Percentiles rank a stretch among this genome's conserved stretches.
Conservation (phyloP, 202 grass and related monocot species). For the Musa balbisiana region DNA sequence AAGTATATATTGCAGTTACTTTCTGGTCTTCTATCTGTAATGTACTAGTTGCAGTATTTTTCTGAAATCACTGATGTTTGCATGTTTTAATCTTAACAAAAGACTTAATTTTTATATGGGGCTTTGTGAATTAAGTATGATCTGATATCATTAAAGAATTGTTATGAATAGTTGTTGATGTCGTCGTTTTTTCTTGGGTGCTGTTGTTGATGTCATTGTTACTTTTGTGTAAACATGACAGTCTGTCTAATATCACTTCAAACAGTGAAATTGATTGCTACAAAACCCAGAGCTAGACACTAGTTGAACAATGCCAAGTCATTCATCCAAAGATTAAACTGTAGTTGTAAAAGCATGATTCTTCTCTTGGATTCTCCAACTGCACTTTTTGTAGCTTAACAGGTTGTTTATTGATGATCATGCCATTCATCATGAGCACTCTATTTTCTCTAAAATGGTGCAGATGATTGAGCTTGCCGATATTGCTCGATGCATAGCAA, state of each 20-base stretch:
- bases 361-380: background rate
- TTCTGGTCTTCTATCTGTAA: too few relatives aligned
- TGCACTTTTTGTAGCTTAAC: background rate
- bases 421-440: background rate
- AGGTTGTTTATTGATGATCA: background rate
- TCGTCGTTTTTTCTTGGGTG: too few relatives aligned
- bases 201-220: background rate
- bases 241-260: background rate
- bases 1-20: too few relatives aligned
- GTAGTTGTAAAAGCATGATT: background rate
- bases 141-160: background rate
- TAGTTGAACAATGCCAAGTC: background rate
- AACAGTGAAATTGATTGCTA: background rate
- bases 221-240: background rate
- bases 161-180: too few relatives aligned
- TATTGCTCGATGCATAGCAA: constrained; percentile 93
- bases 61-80: too few relatives aligned
- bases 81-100: background rate
- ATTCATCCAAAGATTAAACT: background rate
- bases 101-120: background rate
- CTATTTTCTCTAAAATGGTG: constrained; percentile 30
- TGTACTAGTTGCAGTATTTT: too few relatives aligned
- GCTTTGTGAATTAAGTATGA: background rate
- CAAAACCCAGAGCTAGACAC: background rate
- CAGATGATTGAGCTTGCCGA: constrained; percentile 97